Conservation (phyloP, 2,329 filamentous ascomycete genomes). For the Berkeleyomyces basicola region DNA sequence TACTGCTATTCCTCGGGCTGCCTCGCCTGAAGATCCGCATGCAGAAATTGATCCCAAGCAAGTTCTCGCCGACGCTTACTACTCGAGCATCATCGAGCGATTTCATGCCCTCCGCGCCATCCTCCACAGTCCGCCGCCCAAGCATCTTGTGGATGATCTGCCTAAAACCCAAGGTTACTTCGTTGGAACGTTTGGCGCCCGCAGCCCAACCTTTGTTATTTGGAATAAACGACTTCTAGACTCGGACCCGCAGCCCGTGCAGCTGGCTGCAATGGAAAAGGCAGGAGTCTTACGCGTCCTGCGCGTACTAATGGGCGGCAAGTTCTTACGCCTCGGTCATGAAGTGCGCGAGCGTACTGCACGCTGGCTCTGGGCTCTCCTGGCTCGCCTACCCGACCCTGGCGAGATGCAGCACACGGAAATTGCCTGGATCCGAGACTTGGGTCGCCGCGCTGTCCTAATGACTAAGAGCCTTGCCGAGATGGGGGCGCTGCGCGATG, state of each 20-base stretch:
- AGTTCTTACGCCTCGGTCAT: slow-evolving; percentile 43
- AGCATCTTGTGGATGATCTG: slow-evolving; percentile 35
- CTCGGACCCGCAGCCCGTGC: slow-evolving; percentile 40
- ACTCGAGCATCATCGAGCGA: slow-evolving; percentile 43
- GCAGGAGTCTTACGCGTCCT: slow-evolving; percentile 50
- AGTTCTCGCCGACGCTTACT: slow-evolving; percentile 48
- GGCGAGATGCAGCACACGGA: slow-evolving; percentile 63
- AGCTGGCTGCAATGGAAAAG: slow-evolving; percentile 49
- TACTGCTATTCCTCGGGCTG: slow-evolving; percentile 37
- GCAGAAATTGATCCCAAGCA: slow-evolving; percentile 21
- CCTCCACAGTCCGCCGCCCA: slow-evolving; percentile 40
- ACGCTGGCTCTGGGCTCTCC: slow-evolving; percentile 70
- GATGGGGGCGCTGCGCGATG: slow-evolving; percentile 31
- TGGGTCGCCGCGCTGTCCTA: slow-evolving; percentile 60
- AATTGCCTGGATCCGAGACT: slow-evolving; percentile 57
- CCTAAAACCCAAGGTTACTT: slow-evolving; percentile 35
- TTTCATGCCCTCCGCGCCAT: slow-evolving; percentile 48
- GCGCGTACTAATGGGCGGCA: slow-evolving; percentile 46
- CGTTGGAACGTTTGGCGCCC: slow-evolving; percentile 36
- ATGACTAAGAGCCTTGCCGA: slow-evolving; percentile 38
- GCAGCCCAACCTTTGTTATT: slow-evolving; percentile 30
- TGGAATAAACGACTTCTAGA: slow-evolving; percentile 37
- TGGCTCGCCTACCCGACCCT: slow-evolving; percentile 57
- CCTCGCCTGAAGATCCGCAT: slow-evolving; percentile 18
- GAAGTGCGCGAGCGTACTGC: slow-evolving; percentile 50